phyloP scores from a whole-genome alignment of 2,329 filamentous ascomycete species.

The Chaetomiaceae sp. region DNA sequence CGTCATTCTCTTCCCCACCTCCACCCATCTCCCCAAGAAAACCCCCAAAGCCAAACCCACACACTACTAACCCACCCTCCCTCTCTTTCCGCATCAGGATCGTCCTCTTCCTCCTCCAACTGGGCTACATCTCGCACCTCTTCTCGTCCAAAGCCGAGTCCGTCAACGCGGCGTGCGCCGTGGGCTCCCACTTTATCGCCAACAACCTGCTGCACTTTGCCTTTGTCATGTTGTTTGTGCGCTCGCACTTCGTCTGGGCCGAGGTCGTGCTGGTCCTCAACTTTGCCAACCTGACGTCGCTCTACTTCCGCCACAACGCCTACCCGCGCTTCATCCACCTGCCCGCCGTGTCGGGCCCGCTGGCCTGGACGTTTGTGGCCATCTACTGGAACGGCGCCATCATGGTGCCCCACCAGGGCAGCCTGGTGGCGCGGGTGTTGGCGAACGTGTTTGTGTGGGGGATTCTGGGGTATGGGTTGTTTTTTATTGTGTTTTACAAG shows the following conservation, averaged over 20 bases:
- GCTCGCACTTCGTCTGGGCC: constrained; percentile 68
- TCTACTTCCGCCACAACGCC: constrained; percentile 73
- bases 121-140: constrained; percentile 70
- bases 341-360: constrained; percentile 68
- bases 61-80: background rate
- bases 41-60: too few species aligned
- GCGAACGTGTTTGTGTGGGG: constrained; percentile 89
- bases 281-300: constrained; percentile 71
- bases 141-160: constrained; percentile 62
- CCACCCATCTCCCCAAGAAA: background rate
- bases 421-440: constrained; percentile 67
- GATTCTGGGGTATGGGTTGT: constrained; percentile 68
- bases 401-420: constrained; percentile 64
- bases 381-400: constrained; percentile 88
- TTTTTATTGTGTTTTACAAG: constrained; percentile 71
- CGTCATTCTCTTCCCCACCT: background rate
- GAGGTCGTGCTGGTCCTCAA: constrained; percentile 75
- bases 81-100: too few species aligned
- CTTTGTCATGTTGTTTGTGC: constrained; percentile 80
- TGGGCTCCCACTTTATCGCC: constrained; percentile 75
- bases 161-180: constrained; percentile 66
- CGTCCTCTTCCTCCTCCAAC: constrained; percentile 68
- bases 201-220: constrained; percentile 80
- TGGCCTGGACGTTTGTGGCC: constrained; percentile 82
- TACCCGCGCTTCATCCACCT: constrained; percentile 72